Conservation (phyloP, 257 asterid genomes). For the Rhazya stricta region DNA sequence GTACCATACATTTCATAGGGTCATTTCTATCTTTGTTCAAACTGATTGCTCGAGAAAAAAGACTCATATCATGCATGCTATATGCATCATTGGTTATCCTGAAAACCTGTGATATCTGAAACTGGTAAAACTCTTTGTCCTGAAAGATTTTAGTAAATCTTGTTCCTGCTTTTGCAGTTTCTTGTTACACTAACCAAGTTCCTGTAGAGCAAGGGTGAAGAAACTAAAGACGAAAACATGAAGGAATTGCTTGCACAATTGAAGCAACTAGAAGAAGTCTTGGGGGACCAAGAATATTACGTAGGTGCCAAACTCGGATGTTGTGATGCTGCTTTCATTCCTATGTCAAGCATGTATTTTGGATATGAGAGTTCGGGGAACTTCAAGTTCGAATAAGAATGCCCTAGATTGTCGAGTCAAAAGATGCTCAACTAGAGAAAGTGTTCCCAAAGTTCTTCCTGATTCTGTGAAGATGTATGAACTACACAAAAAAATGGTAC, state of each 20-base stretch:
- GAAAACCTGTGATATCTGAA: too few relatives aligned
- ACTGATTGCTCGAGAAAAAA: background rate
- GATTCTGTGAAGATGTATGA: background rate
- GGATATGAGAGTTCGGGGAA: conserved; percentile 17
- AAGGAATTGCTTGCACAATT: conserved; percentile 11
- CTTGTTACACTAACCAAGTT: background rate
- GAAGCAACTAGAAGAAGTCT: conserved; percentile 17
- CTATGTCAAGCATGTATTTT: conserved; percentile 20
- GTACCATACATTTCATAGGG: background rate
- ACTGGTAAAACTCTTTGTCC: background rate
- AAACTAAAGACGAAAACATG: conserved; percentile 13
- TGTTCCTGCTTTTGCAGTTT: background rate
- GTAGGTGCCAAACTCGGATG: conserved; percentile 19
- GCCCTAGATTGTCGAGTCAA: conserved; percentile 22
- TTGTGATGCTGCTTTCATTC: conserved; percentile 20
- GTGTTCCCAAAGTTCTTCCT: conserved; percentile 12
- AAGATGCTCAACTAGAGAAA: conserved; percentile 14
- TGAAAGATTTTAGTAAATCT: too few relatives aligned
- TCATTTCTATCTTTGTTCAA: background rate
- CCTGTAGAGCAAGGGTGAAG: background rate
- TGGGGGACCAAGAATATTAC: conserved; percentile 16
- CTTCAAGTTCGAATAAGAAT: conserved; percentile 2
- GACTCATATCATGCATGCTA: too few relatives aligned
- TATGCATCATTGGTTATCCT: too few relatives aligned
- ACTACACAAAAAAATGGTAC: background rate